Evolutionary conservation across 83 land plant genomes (phyloP), one percentile per base, ranked within the genome.

Genomic region (Larix sibirica): DNA sequence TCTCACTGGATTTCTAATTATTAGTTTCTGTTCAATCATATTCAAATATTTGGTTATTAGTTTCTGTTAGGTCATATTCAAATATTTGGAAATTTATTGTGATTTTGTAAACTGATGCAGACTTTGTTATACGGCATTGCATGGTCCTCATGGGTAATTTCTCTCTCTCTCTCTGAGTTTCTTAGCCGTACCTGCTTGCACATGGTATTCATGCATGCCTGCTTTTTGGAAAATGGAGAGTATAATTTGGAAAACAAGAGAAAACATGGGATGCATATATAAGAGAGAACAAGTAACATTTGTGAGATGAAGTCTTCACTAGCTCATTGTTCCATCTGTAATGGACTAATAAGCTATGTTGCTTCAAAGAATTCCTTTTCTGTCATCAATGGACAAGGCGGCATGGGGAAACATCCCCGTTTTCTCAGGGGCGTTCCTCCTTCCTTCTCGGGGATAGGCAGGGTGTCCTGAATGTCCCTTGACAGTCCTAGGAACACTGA

Each of bases 81-180:
- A 59, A 14, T 28, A 1, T 85, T 33, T 77, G 31, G 65, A 44
- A 47, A 14, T 20, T 50, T 17, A 40, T 62, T 9, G 26, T 54
- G 70, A 69, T 38, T 81, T 26, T 67, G 71, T 17, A 36, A 77
- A 36, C 54, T 66, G 63, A 26, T 86, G 86, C 92, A 95, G 97
- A 79, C 86, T 56, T 73, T 91, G 17, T 36, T 93, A 26, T 83
- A 87, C 88, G 91, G 94, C 87, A 79, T 93, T 73, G 81, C 97
- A 18, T 95, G 97, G 97, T 40, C 94, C 21, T n/a, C 54, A 23
- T 91, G 94, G 97, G 97, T 95, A 93, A 81, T 77, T 6, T 62
- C 24, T 61, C 70, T 61, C 79, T 54, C 56, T 26, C 59, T 60
- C 42, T 79, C 38, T 2, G 23, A 64, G 17, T 23, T 20, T 60